phyloP scores from a whole-genome alignment of 768 basidiomycete genomes.

The Leccinum uliginosum region DNA sequence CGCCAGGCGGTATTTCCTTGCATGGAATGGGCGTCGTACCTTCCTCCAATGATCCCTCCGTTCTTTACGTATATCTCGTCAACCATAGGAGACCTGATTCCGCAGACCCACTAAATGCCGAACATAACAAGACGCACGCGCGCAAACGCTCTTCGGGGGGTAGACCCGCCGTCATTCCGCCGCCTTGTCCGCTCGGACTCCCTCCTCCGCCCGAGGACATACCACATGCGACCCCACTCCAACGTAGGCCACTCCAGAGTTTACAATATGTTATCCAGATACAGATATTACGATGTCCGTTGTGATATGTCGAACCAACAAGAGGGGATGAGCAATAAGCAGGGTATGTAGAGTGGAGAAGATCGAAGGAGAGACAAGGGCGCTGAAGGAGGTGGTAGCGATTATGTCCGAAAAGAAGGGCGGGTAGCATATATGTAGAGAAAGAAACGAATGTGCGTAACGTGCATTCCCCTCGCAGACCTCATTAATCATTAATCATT shows the following conservation, averaged over 20 bases:
- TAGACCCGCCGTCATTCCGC: slow-evolving; percentile 28
- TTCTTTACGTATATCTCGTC: slow-evolving; percentile 63
- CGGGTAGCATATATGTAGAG: slow-evolving; percentile 4
- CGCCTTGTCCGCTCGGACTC: slow-evolving; percentile 57
- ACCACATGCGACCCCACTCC: slow-evolving; percentile 33
- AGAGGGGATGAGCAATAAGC: slow-evolving; percentile 17
- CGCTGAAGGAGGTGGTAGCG: slow-evolving; percentile 6
- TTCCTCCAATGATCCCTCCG: slow-evolving; percentile 41
- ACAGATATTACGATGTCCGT: slow-evolving; percentile 12
- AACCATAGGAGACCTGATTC: slow-evolving; percentile 59
- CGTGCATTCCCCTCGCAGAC: neutral
- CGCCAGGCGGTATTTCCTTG: slow-evolving; percentile 42
- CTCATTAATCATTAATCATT: no score
- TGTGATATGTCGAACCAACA: slow-evolving; percentile 5
- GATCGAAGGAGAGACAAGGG: slow-evolving; percentile 6
- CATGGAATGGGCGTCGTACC: slow-evolving; percentile 71
- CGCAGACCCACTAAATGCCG: slow-evolving; percentile 29
- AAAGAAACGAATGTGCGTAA: slow-evolving; percentile 4
- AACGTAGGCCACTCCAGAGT: slow-evolving; percentile 17
- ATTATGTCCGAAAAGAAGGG: slow-evolving; percentile 5
- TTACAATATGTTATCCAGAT: slow-evolving; percentile 11
- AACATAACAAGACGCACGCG: neutral
- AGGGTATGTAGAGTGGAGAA: slow-evolving; percentile 17
- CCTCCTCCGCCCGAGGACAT: slow-evolving; percentile 42
- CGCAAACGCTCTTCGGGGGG: slow-evolving; percentile 2